These are phyloP conservation scores for Colletotrichum sublineola DNA, from an alignment of 2,329 filamentous ascomycete species.

Conservation along the genomic window DNA sequence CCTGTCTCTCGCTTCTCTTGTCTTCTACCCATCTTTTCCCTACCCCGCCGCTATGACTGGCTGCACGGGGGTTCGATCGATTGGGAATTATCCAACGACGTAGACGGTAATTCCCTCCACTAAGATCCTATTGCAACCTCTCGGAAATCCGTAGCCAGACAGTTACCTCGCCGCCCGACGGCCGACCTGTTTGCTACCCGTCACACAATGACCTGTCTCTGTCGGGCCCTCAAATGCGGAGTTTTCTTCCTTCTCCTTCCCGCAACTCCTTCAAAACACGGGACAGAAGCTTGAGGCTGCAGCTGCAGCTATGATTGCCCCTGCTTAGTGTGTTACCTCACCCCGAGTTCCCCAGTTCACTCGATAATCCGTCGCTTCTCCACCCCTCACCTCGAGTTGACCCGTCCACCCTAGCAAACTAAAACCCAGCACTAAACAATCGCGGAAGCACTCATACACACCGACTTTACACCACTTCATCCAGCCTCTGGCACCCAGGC, in stretches of 20 bases:
- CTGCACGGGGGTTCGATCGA: conserved; percentile 36
- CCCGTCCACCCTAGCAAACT: not conserved
- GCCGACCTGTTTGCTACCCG: conserved; percentile 10
- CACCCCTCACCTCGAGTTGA: not conserved
- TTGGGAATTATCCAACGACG: conserved; percentile 19
- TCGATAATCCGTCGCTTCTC: not conserved
- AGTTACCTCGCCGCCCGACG: not conserved
- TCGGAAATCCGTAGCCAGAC: conserved; percentile 15
- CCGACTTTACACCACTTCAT: conserved; percentile 3
- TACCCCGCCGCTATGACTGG: conserved; percentile 27
- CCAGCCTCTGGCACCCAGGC: not conserved
- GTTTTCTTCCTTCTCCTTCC: conserved; percentile 12
- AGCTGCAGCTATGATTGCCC: conserved; percentile 12
- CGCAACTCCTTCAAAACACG: not conserved
- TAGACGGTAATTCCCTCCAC: conserved; percentile 22
- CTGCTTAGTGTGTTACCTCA: conserved; percentile 3
- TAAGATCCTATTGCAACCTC: conserved; percentile 17
- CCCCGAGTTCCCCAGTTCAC: not conserved
- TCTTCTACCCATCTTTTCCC: not conserved
- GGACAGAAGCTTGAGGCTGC: not conserved
- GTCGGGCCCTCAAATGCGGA: conserved; percentile 19
- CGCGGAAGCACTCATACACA: not conserved
- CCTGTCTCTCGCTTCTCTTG: not conserved
- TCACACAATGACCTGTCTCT: not conserved
- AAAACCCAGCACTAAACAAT: not conserved